phyloP scores from a whole-genome alignment of 2,329 filamentous ascomycete species.

The Microthyrium microscopicum region DNA sequence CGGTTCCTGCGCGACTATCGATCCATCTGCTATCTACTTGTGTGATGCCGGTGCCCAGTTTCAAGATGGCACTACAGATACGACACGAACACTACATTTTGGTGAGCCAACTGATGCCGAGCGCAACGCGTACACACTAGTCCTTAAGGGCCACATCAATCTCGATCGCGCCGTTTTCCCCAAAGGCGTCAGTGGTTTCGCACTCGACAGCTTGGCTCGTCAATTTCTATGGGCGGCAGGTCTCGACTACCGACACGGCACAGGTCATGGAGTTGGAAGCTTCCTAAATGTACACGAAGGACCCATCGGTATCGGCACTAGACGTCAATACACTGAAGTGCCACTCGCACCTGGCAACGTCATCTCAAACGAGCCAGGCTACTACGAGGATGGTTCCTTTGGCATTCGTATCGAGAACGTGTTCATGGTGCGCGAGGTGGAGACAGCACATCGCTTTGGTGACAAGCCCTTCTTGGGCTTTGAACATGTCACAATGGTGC shows the following conservation, averaged over 20 bases:
- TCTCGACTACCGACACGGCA: constrained; percentile 89
- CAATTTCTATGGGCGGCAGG: constrained; percentile 89
- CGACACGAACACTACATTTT: constrained; percentile 85
- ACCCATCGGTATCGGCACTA: constrained; percentile 86
- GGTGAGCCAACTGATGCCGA: constrained; percentile 69
- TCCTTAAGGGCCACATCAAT: constrained; percentile 85
- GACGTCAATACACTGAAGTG: constrained; percentile 82
- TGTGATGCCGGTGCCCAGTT: constrained; percentile 98
- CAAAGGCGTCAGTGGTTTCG: constrained; percentile 87
- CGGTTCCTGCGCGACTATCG: constrained; percentile 65
- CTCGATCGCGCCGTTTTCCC: constrained; percentile 79
- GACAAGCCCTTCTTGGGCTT: constrained; percentile 92
- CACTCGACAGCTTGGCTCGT: constrained; percentile 71
- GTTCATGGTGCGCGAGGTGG: constrained; percentile 71
- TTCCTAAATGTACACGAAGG: constrained; percentile 96
- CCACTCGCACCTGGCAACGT: constrained; percentile 84
- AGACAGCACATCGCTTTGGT: constrained; percentile 75
- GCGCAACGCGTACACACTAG: constrained; percentile 78
- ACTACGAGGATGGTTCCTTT: constrained; percentile 89
- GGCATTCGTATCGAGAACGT: constrained; percentile 84
- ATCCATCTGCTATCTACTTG: constrained; percentile 74
- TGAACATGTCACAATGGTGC: constrained; percentile 94
- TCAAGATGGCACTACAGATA: constrained; percentile 87
- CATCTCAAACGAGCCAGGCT: constrained; percentile 88
- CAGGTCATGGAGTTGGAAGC: constrained; percentile 87